Evolutionary conservation across 495 filamentous ascomycete species (phyloP).

Genomic region (Trichocladium uniseriatum): DNA sequence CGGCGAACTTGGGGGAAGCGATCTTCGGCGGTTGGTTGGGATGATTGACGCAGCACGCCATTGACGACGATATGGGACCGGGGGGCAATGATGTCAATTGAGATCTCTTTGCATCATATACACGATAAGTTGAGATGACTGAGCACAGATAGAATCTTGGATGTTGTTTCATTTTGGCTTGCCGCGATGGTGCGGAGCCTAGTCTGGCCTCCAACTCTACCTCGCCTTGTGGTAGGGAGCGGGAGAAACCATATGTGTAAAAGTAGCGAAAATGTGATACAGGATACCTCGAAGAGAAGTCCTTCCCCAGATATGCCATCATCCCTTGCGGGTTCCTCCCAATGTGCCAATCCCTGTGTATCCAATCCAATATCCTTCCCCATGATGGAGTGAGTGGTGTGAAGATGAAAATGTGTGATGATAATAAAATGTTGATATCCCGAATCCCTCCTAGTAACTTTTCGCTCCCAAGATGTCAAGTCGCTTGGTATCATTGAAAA

Average conservation of each 20-base stretch:
- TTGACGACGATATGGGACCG: too few species aligned
- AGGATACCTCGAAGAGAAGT: too few species aligned
- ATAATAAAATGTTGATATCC: neutral
- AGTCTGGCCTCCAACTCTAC: neutral
- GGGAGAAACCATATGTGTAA: neutral
- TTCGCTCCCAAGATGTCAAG: neutral
- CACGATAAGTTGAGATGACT: neutral
- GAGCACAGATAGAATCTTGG: neutral
- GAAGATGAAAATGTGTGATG: constrained; percentile 1
- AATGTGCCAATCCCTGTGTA: too few species aligned
- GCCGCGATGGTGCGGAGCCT: neutral
- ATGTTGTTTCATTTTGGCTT: neutral
- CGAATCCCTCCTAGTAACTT: neutral
- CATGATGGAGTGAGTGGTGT: neutral
- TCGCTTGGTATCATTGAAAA: constrained; percentile 19
- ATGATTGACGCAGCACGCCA: too few species aligned
- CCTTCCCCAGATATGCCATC: neutral
- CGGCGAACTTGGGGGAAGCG: neutral
- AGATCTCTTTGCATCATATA: neutral
- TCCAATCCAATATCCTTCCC: too few species aligned
- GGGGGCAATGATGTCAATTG: neutral
- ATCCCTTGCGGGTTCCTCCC: neutral
- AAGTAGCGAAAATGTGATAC: neutral
- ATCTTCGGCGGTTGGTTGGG: too few species aligned
- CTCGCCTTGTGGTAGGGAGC: neutral